phyloP scores from a whole-genome alignment of 1,284 basidiomycete species.

The Apiotrichum domesticum region DNA sequence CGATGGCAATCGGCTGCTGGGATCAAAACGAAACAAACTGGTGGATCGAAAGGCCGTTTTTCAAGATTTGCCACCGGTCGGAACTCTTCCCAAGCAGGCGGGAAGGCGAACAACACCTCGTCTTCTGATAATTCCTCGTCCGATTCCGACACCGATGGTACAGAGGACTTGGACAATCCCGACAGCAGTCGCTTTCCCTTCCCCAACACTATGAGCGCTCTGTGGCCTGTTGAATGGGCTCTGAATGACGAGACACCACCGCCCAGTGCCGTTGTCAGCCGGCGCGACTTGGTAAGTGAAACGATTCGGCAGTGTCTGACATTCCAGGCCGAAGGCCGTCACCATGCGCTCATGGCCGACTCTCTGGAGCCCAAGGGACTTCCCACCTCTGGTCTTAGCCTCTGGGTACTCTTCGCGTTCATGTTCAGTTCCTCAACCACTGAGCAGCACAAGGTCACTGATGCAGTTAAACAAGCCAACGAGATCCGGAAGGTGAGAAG shows the following conservation, averaged over 20 bases:
- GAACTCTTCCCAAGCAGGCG: no score
- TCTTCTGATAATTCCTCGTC: no score
- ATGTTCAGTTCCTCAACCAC: not conserved
- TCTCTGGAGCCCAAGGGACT: slow-evolving; percentile 34
- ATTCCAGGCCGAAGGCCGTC: slow-evolving; percentile 37
- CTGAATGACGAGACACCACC: slow-evolving; percentile 46
- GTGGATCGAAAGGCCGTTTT: not conserved
- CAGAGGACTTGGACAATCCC: not conserved
- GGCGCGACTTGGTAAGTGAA: slow-evolving; percentile 43
- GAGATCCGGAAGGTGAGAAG: not conserved
- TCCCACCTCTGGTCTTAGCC: slow-evolving; percentile 11
- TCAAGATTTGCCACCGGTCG: no score
- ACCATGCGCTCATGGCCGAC: slow-evolving; percentile 43
- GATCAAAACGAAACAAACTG: no score
- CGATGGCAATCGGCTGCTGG: not conserved
- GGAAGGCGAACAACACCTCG: no score
- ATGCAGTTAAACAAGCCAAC: slow-evolving; percentile 3
- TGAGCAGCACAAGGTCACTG: not conserved
- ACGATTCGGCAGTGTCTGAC: slow-evolving; percentile 2
- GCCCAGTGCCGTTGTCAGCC: slow-evolving; percentile 42
- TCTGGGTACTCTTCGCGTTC: slow-evolving; percentile 9
- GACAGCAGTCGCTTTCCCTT: not conserved
- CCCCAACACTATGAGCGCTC: not conserved
- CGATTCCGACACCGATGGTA: not conserved
- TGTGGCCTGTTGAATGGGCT: slow-evolving; percentile 44